These are phyloP conservation scores for Zygosaccharomyces bailii DNA, from an alignment of 805 yeast species.

Conservation along the genomic window DNA sequence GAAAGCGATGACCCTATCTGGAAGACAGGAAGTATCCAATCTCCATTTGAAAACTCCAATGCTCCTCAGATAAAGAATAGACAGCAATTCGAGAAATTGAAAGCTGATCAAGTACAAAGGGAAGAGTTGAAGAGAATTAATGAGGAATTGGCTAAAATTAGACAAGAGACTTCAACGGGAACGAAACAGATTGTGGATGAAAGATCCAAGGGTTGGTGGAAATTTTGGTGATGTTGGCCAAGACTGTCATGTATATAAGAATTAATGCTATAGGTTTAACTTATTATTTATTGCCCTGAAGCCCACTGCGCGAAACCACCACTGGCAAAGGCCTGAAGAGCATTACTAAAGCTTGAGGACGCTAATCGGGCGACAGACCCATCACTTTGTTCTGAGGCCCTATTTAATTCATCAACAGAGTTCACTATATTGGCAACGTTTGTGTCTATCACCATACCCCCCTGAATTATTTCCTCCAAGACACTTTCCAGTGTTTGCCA, in stretches of 20 bases:
- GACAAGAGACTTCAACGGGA: constrained; percentile 39
- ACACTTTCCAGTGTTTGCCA: constrained; percentile 97
- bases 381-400: constrained; percentile 27
- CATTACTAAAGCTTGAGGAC: constrained; percentile 28
- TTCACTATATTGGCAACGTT: constrained; percentile 73
- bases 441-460: constrained; percentile 97
- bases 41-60: constrained; percentile 57
- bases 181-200: constrained; percentile 35
- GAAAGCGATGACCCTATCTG: constrained; percentile 74
- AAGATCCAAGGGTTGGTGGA: constrained; percentile 37
- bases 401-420: constrained; percentile 61
- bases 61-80: constrained; percentile 38
- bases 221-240: constrained; percentile 24
- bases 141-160: constrained; percentile 41
- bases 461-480: constrained; percentile 87
- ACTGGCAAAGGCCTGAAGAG: constrained; percentile 34
- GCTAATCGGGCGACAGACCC: constrained; percentile 24
- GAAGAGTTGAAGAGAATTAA: constrained; percentile 32
- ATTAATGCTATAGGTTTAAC: constrained; percentile 7
- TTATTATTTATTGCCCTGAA: constrained; percentile 28
- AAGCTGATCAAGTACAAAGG: constrained; percentile 35
- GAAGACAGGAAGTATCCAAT: constrained; percentile 67
- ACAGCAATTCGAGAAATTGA: constrained; percentile 41
- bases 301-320: constrained; percentile 38
- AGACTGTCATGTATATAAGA: background rate